Conservation (phyloP, 2,329 filamentous ascomycete species). For the Alternaria sp. region DNA sequence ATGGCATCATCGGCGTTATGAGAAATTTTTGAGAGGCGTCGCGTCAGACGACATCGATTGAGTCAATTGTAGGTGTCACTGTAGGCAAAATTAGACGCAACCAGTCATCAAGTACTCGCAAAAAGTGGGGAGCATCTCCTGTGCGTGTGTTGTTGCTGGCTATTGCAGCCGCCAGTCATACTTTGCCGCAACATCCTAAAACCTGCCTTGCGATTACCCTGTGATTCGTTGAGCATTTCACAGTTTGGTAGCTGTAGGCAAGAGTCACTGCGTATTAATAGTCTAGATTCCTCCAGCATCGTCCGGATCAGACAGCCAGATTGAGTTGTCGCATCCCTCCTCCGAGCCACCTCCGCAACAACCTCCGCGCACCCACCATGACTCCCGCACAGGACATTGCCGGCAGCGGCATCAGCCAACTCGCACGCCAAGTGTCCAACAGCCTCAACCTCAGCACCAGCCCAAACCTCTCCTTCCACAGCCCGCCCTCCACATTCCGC, state of each 20-base stretch:
- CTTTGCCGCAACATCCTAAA: slow-evolving; percentile 15
- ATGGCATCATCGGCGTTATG: slow-evolving; percentile 45
- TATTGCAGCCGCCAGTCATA: slow-evolving; percentile 21
- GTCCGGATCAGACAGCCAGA: slow-evolving; percentile 21
- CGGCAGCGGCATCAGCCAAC: slow-evolving; percentile 34
- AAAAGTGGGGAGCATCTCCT: slow-evolving; percentile 24
- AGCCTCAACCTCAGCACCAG: slow-evolving; percentile 75
- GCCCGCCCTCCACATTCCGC: slow-evolving; percentile 67
- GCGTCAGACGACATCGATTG: slow-evolving; percentile 16
- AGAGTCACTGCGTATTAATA: slow-evolving; percentile 2
- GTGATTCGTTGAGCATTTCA: slow-evolving; percentile 3
- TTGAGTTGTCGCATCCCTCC: slow-evolving; percentile 26
- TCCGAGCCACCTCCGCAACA: slow-evolving; percentile 27
- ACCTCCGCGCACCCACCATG: slow-evolving; percentile 37
- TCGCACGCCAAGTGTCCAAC: slow-evolving; percentile 60
- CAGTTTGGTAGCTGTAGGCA: not conserved
- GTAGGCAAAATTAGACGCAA: slow-evolving; percentile 5
- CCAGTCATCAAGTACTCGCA: slow-evolving; percentile 10
- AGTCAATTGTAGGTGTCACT: slow-evolving; percentile 22
- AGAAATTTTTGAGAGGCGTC: slow-evolving; percentile 36
- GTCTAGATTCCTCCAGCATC: slow-evolving; percentile 5
- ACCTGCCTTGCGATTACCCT: slow-evolving; percentile 4
- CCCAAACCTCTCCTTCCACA: slow-evolving; percentile 76
- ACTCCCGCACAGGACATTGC: slow-evolving; percentile 47
- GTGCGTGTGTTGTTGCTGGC: slow-evolving; percentile 23